A percentile compares a stretch with the other conserved stretches of the same genome.
Conservation (phyloP, 1,284 basidiomycete genomes). For the Bjerkandera adusta region DNA sequence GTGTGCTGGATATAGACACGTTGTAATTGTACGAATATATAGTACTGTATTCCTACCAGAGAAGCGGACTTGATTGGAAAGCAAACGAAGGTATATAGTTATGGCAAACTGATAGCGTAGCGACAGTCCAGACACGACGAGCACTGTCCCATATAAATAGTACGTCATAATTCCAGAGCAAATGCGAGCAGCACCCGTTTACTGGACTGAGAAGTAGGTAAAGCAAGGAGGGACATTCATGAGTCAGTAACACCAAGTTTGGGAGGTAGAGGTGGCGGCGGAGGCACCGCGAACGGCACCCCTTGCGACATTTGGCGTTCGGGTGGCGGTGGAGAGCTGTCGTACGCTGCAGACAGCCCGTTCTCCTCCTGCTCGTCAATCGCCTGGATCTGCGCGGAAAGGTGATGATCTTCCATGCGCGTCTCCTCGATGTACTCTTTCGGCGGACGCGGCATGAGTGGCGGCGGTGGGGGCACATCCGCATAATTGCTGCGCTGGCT, state of each 20-base stretch:
- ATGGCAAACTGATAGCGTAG: slow-evolving; percentile 1
- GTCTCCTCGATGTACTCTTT: slow-evolving; percentile 77
- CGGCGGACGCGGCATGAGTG: slow-evolving; percentile 70
- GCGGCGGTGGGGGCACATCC: slow-evolving; percentile 46
- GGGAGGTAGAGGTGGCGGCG: slow-evolving; percentile 32
- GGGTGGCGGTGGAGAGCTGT: no score
- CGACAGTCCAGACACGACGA: slow-evolving; percentile 8
- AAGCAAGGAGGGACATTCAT: neutral
- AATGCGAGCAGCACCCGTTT: neutral
- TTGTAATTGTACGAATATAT: slow-evolving; percentile 19
- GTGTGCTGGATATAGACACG: slow-evolving; percentile 13
- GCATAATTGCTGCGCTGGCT: slow-evolving; percentile 9
- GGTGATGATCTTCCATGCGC: slow-evolving; percentile 52
- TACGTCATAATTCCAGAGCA: slow-evolving; percentile 6
- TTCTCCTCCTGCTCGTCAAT: slow-evolving; percentile 23
- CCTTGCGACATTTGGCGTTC: slow-evolving; percentile 18
- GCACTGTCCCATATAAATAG: slow-evolving; percentile 13
- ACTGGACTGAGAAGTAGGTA: neutral
- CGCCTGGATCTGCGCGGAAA: slow-evolving; percentile 19
- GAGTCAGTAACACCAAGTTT: slow-evolving; percentile 19
- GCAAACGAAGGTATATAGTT: slow-evolving; percentile 9
- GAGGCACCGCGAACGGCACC: slow-evolving; percentile 5
- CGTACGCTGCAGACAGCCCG: slow-evolving; percentile 10
- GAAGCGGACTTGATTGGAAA: neutral
- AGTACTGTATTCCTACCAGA: slow-evolving; percentile 20